phyloP scores from a whole-genome alignment of 495 filamentous ascomycete species.

The Aspergillus asperescens region DNA sequence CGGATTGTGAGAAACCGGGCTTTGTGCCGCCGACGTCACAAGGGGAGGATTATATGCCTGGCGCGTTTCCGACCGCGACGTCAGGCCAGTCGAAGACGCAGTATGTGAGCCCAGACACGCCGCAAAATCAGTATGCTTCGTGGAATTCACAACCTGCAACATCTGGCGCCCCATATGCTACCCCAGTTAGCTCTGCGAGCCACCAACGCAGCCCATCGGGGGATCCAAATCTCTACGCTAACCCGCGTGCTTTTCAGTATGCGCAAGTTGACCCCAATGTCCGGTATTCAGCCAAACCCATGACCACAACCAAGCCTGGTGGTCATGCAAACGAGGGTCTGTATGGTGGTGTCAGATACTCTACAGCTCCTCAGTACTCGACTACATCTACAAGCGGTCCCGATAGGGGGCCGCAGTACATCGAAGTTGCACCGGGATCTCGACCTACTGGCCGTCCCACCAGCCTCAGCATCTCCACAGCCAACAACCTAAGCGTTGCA shows the following conservation, averaged over 20 bases:
- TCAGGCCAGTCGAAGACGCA: slow-evolving; percentile 23
- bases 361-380: slow-evolving; percentile 19
- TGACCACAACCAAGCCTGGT: slow-evolving; percentile 20
- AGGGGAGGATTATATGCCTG: slow-evolving; percentile 31
- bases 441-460: slow-evolving; percentile 28
- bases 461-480: slow-evolving; percentile 39
- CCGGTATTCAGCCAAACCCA: slow-evolving; percentile 29
- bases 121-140: slow-evolving; percentile 22
- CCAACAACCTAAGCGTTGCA: slow-evolving; percentile 32
- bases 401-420: slow-evolving; percentile 34
- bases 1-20: slow-evolving; percentile 38
- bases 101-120: slow-evolving; percentile 20
- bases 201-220: slow-evolving; percentile 28
- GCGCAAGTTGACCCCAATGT: slow-evolving; percentile 41
- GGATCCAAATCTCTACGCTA: slow-evolving; percentile 31
- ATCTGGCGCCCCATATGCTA: slow-evolving; percentile 12
- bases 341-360: slow-evolving; percentile 12
- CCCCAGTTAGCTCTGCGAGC: slow-evolving; percentile 6
- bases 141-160: slow-evolving; percentile 19
- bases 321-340: slow-evolving; percentile 18
- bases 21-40: slow-evolving; percentile 38
- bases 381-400: slow-evolving; percentile 5
- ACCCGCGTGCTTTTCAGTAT: slow-evolving; percentile 36
- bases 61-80: slow-evolving; percentile 31
- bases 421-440: slow-evolving; percentile 38